Evolutionary conservation across 2,329 filamentous ascomycete species (phyloP).

Genomic region (Aphanocladium album): DNA sequence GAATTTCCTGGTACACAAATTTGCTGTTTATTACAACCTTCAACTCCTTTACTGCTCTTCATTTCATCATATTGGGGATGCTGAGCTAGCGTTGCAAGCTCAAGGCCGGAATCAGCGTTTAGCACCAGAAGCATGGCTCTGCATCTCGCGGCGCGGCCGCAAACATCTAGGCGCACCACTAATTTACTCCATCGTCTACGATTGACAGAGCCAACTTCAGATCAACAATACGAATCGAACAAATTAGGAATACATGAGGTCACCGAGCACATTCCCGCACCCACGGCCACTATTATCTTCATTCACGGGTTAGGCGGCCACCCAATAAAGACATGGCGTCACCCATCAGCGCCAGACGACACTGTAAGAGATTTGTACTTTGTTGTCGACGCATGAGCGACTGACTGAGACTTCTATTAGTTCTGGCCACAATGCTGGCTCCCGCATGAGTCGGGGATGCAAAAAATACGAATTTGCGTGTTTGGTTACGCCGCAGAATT

Average conservation of each 20-base stretch:
- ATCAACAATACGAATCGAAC: neutral
- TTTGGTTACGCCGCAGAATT: neutral
- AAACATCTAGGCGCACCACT: neutral
- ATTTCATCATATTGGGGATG: no score
- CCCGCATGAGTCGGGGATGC: neutral
- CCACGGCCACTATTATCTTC: neutral
- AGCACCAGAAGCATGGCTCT: neutral
- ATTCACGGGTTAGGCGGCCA: slow-evolving; percentile 1
- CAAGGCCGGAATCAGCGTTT: no score
- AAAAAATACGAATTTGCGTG: neutral
- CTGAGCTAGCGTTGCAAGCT: no score
- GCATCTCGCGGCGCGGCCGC: neutral
- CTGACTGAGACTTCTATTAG: neutral
- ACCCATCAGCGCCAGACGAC: neutral
- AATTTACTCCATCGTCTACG: neutral
- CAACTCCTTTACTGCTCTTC: no score
- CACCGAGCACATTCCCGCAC: neutral
- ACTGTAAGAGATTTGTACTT: neutral
- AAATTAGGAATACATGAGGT: neutral
- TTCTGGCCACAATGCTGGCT: slow-evolving; percentile 1
- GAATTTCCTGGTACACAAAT: no score
- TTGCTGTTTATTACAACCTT: no score
- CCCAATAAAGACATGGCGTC: neutral
- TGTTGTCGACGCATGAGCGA: neutral
- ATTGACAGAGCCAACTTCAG: neutral